Evolutionary conservation across 345 rosid species (phyloP).

Genomic region (Corchorus olitorius): DNA sequence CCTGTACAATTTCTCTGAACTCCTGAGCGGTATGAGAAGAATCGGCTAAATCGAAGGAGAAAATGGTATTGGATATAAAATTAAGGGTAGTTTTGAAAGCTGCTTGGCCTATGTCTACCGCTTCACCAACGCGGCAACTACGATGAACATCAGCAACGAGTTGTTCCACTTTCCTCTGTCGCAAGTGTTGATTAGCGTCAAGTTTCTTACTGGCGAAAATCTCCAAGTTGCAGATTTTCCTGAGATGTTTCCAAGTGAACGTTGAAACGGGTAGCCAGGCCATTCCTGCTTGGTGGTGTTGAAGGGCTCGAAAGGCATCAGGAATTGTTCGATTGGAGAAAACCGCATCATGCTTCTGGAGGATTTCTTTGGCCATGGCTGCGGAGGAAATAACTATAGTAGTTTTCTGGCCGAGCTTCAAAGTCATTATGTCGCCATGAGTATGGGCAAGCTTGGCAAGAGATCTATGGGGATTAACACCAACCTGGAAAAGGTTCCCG

Average conservation of each 20-base stretch:
- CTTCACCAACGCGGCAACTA: no score
- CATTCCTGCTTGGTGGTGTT: slow-evolving; percentile 33
- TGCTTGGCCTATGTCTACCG: not conserved
- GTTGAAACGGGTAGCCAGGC: slow-evolving; percentile 38
- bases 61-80: not conserved
- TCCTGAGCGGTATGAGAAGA: no score
- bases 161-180: slow-evolving; percentile 26
- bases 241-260: slow-evolving; percentile 37
- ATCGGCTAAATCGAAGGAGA: not conserved
- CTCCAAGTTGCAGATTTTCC: slow-evolving; percentile 34
- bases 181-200: slow-evolving; percentile 31
- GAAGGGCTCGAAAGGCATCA: slow-evolving; percentile 33
- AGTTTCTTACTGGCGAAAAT: slow-evolving; percentile 38
- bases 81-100: not conserved
- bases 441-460: slow-evolving; percentile 36
- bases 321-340: slow-evolving; percentile 13
- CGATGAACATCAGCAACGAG: slow-evolving; percentile 10
- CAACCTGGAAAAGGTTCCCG: slow-evolving; percentile 6
- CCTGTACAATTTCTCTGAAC: no score
- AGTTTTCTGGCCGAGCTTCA: slow-evolving; percentile 37
- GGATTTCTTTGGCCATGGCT: slow-evolving; percentile 38
- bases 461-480: slow-evolving; percentile 35
- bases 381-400: slow-evolving; percentile 43
- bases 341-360: slow-evolving; percentile 37
- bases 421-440: slow-evolving; percentile 40